Evolutionary conservation across 305 asterid species (phyloP).

Genomic region (Vinca major): DNA sequence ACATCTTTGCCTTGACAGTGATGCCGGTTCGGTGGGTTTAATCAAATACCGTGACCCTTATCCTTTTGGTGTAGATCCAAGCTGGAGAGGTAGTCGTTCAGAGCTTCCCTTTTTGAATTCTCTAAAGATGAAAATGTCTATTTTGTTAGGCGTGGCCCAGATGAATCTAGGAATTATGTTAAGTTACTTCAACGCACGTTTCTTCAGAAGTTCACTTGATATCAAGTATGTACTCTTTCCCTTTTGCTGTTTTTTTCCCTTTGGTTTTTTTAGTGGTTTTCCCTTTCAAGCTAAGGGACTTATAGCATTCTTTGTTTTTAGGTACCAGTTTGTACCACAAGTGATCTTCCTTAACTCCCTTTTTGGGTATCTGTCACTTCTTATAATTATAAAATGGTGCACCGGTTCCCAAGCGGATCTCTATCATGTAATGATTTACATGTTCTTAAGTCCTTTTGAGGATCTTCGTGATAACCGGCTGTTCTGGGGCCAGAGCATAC

Average conservation of each 20-base stretch:
- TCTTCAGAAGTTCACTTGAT: conserved; percentile 65
- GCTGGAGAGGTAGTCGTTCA: conserved; percentile 98
- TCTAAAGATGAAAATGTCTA: conserved; percentile 93
- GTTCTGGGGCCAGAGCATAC: conserved; percentile 80
- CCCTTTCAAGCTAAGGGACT: conserved; percentile 15
- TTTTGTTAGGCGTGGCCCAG: conserved; percentile 81
- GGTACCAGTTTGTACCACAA: conserved; percentile 97
- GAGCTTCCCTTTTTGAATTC: conserved; percentile 97
- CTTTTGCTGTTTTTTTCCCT: not conserved
- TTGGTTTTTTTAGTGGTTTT: too few species aligned
- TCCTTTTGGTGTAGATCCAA: conserved; percentile 98
- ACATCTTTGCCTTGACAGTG: conserved; percentile 42
- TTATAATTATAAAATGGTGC: conserved; percentile 81
- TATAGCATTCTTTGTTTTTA: conserved; percentile 27
- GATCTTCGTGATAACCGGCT: conserved; percentile 77
- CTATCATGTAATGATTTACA: conserved; percentile 80
- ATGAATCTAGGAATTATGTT: conserved; percentile 85
- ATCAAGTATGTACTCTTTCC: conserved; percentile 45
- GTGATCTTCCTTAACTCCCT: conserved; percentile 88
- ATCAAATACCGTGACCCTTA: conserved; percentile 61
- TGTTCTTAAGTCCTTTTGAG: conserved; percentile 96
- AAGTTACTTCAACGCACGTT: conserved; percentile 82
- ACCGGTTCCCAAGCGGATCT: conserved; percentile 43
- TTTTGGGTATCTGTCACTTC: conserved; percentile 93
- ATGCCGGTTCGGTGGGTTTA: conserved; percentile 63